Base-by-base conservation (phyloP, 495 filamentous ascomycete genomes). In the Aspergillus baeticus region DNA sequence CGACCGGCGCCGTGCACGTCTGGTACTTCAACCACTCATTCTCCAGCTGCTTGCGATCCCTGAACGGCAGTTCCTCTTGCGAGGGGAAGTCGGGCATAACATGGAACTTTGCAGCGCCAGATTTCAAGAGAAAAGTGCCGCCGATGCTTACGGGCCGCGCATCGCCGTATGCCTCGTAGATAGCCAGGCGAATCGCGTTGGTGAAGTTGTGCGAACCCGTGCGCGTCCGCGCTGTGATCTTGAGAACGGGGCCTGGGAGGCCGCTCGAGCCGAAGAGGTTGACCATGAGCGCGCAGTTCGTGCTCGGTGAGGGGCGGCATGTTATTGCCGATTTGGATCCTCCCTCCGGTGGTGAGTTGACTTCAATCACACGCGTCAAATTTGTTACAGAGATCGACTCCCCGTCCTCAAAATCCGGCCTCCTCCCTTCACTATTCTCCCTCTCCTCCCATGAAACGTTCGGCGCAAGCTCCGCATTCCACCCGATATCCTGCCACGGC, bases 51-150 rank as follows among this genome's bases (percentile, higher is more conserved):
- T 60, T 51, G 5, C 63, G 45, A 18, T 61, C 57, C 3, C 54
- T 47, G 49, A 77, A 70, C 0, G 72, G 72, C 23, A 51, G 21
- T 1, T 36, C 46, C 17, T 49, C 46, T 6, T 17, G 18, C n/a
- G 44, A 17, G 2, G 70, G 70, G 22, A 77, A 77, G 50, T 77
- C 74, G 13, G 74, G 74, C 73, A 77, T 77, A n/a, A 77, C 63
- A 50, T 77, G 74, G 22, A 74, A 63, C 15, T 62, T 66, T 8
- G 70, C 69, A 15, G 55, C 65, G 0, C 74, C 71, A 0, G 54
- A 44, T 36, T 68, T 69, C 18, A 76, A 54, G 6, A 76, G 20
- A 35, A 77, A 77, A 0, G 66, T 69, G 0, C 73, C 74, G 3
- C 73, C 73, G 0, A 76, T 49, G 51, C 70, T 73, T 5, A 77